Percentiles rank a stretch among this genome's conserved stretches.
Evolutionary conservation across 2,329 filamentous ascomycete genomes (phyloP).

Genomic region (Penicillium concentricum): DNA sequence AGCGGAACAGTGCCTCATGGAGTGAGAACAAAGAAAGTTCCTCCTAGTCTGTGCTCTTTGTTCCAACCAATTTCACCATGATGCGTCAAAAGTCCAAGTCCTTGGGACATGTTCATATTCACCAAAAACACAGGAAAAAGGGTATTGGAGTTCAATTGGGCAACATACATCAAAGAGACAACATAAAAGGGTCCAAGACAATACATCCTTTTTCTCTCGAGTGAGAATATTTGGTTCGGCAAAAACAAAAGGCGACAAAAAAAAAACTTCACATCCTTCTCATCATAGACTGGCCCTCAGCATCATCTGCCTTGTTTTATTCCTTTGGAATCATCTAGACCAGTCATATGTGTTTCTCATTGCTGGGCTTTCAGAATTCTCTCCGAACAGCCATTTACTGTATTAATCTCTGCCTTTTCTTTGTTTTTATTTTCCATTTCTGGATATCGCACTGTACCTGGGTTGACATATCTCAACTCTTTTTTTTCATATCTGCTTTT

Average conservation of each 20-base stretch:
- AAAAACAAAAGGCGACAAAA: slow-evolving; percentile 7
- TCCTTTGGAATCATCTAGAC: slow-evolving; percentile 18
- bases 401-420: slow-evolving; percentile 21
- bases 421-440: slow-evolving; percentile 7
- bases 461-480: slow-evolving; percentile 2
- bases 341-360: slow-evolving; percentile 11
- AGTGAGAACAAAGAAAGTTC: slow-evolving; percentile 33
- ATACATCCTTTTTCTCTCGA: slow-evolving; percentile 1
- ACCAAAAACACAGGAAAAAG: slow-evolving; percentile 16
- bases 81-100: slow-evolving; percentile 14
- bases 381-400: slow-evolving; percentile 14
- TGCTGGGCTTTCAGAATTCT: slow-evolving; percentile 2
- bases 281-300: slow-evolving; percentile 19
- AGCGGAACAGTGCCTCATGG: slow-evolving; percentile 40
- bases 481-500: neutral
- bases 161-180: slow-evolving; percentile 20
- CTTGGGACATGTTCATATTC: slow-evolving; percentile 4
- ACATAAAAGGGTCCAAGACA: slow-evolving; percentile 14
- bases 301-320: slow-evolving; percentile 6
- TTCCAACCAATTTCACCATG: slow-evolving; percentile 15
- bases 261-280: slow-evolving; percentile 5
- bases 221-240: neutral
- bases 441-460: neutral
- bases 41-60: slow-evolving; percentile 20
- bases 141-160: slow-evolving; percentile 21